These are phyloP conservation scores for Fusarium solani-melongenae DNA, from an alignment of 2,329 filamentous ascomycete species.

Conservation along the genomic window DNA sequence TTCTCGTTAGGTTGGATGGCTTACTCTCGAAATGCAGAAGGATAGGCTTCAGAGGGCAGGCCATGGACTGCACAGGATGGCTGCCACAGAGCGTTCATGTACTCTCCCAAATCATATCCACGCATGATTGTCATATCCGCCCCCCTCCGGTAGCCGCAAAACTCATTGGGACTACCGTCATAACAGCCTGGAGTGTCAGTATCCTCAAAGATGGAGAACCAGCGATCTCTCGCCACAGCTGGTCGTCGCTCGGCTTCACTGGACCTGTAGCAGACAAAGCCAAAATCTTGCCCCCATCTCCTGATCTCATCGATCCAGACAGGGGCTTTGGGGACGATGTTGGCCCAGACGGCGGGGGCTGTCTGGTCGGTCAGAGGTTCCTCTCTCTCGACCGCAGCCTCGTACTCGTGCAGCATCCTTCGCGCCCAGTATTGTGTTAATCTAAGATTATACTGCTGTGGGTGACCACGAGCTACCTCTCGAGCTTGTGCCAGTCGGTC, in stretches of 20 bases:
- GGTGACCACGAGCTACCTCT: neutral
- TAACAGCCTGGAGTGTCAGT: neutral
- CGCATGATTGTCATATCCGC: neutral
- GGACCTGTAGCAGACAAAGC: neutral
- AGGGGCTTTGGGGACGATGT: neutral
- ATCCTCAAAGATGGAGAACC: neutral
- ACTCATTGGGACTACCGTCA: neutral
- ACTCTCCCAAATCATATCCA: neutral
- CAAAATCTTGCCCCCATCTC: neutral
- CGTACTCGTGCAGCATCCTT: neutral
- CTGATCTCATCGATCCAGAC: neutral
- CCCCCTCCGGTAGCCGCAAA: neutral
- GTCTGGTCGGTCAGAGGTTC: neutral
- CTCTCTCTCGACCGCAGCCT: neutral
- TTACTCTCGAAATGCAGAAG: neutral
- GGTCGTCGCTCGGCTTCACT: neutral
- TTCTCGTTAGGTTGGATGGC: neutral
- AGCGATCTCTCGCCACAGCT: neutral
- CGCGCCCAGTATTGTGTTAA: neutral
- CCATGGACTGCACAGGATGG: neutral
- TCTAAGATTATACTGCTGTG: neutral
- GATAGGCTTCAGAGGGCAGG: neutral
- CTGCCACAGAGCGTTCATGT: neutral
- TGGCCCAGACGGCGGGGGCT: neutral
- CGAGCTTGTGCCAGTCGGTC: neutral